Base-by-base conservation (phyloP, 176 grass and related monocot species). In the Thinopyrum elongatum region DNA sequence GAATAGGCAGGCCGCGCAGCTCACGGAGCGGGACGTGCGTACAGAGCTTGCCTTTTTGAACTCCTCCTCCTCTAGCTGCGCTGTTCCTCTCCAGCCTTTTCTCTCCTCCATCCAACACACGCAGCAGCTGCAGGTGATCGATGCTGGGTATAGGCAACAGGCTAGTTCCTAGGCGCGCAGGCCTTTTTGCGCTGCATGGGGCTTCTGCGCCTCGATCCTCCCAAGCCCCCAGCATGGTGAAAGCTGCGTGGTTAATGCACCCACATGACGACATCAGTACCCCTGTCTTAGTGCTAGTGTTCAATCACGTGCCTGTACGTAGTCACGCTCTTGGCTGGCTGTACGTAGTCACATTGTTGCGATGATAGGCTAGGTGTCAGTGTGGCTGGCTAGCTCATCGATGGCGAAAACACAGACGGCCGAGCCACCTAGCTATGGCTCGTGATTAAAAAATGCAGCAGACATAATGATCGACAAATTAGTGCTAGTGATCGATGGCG, bases 151-250 rank as follows among this genome's bases (percentile, higher is more conserved):
- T 27, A 36, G 67, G 34, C 67, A 3, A 41, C 35, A 71, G 68
- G 35, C 68, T 71, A 71, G 21, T 38, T 58, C 31, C 7, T 69
- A 4, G 66, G 30, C 8, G 66, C 19, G 19, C 68, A 70, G 34
- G 9, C 2, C 38, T 14, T 41, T 41, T 70, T 44, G 22, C 36
- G 6, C 70, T 25, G 39, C 70, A 74, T 74, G 70, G 70, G 38
- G 39, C 12, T 25, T 1, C 38, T 74, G 70, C 39, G 3, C 39
- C 70, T 74, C 70, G 69, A 42, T 72, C 36, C 39, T 28, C 39
- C 70, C n/a, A 26, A 26, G 12, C 70, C 15, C n/a, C 70, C 70
- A 46, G 23, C 70, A 74, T 74, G 70, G 70, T 74, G 70, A 74
- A 74, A 46, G 1, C 70, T 27, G n/a, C 68, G 34, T 41, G 10